phyloP scores from a whole-genome alignment of 345 rosid species.

The Hibiscus mutabilis region DNA sequence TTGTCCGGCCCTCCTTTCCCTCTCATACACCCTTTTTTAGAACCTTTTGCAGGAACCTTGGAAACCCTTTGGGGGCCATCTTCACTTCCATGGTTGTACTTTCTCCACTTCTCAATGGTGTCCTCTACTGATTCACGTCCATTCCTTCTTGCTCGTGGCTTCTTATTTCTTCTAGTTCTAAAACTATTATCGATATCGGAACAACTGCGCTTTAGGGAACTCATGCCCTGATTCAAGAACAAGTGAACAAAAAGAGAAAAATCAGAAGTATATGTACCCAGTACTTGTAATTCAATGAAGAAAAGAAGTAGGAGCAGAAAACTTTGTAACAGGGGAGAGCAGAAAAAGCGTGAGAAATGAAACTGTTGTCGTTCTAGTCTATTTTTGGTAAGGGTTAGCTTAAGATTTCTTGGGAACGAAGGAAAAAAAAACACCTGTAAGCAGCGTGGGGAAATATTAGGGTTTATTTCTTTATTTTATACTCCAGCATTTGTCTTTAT shows the following conservation, averaged over 20 bases:
- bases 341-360: not conserved
- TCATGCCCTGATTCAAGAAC: not conserved
- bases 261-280: not conserved
- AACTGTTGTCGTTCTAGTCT: not conserved
- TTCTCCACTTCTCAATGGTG: slow-evolving; percentile 45
- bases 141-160: slow-evolving; percentile 25
- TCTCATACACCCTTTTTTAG: slow-evolving; percentile 72
- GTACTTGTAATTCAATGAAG: not conserved
- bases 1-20: slow-evolving; percentile 90
- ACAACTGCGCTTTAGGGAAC: not conserved
- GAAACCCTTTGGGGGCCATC: not conserved
- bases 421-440: not conserved
- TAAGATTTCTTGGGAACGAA: not conserved
- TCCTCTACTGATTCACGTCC: slow-evolving; percentile 43
- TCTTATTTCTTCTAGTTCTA: not conserved
- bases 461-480: not conserved
- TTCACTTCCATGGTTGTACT: slow-evolving; percentile 8
- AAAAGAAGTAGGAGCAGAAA: not conserved
- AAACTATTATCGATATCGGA: not conserved
- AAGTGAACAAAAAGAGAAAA: not conserved
- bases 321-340: not conserved
- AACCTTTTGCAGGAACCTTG: slow-evolving; percentile 55
- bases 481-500: not conserved
- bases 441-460: not conserved
- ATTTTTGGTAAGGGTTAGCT: not conserved